Evolutionary conservation across 108 stramenopile genomes (phyloP).

Genomic region (Nitzschia palea): DNA sequence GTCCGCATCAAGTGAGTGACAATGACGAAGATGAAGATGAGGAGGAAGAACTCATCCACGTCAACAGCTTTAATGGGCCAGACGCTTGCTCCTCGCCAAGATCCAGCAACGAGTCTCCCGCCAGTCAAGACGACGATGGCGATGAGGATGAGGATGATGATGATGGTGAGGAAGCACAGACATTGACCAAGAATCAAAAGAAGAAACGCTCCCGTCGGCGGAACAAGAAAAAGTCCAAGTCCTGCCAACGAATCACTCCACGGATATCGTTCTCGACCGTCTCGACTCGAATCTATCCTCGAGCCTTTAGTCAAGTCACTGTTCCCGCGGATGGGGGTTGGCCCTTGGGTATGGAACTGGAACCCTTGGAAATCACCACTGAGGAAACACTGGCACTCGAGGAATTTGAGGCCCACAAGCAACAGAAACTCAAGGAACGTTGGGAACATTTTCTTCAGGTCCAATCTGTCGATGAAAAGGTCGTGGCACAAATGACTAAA

Average conservation of each 20-base stretch:
- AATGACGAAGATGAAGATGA: conserved; percentile 15
- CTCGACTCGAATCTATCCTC: conserved; percentile 19
- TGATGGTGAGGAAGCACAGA: background rate
- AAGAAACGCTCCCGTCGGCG: conserved; percentile 42
- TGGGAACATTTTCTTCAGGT: conserved; percentile 37
- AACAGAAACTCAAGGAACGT: conserved; percentile 60
- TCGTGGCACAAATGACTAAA: conserved; percentile 13
- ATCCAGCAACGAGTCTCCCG: too few species aligned
- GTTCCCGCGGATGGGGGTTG: conserved; percentile 84
- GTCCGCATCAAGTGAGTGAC: conserved; percentile 2
- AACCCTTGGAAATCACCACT: conserved; percentile 4
- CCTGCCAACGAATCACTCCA: background rate
- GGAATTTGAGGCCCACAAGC: conserved; percentile 62
- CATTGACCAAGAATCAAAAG: conserved; percentile 45
- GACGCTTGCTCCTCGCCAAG: too few species aligned
- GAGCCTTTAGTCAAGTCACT: conserved; percentile 51
- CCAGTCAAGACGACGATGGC: too few species aligned
- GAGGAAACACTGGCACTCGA: conserved; percentile 31
- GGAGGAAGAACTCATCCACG: too few species aligned
- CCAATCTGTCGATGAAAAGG: conserved; percentile 21
- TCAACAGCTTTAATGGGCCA: too few species aligned
- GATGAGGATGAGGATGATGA: conserved; percentile 4
- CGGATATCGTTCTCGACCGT: conserved; percentile 26
- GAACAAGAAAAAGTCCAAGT: conserved; percentile 45
- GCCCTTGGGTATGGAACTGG: conserved; percentile 69